Base-by-base conservation (phyloP, 2,329 filamentous ascomycete genomes). In the Cyanodermella asteris region DNA sequence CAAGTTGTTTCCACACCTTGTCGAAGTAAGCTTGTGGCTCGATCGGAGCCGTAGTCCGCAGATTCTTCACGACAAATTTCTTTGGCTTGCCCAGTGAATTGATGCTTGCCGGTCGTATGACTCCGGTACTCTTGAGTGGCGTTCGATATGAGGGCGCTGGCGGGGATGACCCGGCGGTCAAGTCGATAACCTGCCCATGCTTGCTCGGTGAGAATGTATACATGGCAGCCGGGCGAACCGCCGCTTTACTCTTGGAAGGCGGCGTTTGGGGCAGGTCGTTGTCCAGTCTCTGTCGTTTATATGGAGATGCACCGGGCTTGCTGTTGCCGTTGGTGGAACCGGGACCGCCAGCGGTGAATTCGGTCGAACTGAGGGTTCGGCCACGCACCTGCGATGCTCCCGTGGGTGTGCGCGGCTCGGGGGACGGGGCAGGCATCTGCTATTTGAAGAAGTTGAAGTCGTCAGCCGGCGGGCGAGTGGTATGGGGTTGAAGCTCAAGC, bases 11-110 rank as follows among this genome's bases (percentile, higher is more conserved):
- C 66, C 74, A 77, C 4, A 70, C 72, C 38, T 70, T 68, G 20
- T 70, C 58, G 38, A 91, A 78, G 52, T 91, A 94, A 34, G 66
- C 60, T 33, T 75, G 68, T 12, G 75, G 64, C 37, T 80, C 66
- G 27, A 64, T 56, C 29, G 61, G 59, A n/a, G 62, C 51, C 11
- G 59, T 59, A 2, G 64, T 61, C 30, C 73, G 69, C 34, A 93
- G 61, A 44, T 93, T 94, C 62, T 91, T 91, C 39, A 97, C 77
- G n/a, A 84, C 65, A 22, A 97, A 63, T 49, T 74, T 82, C 56
- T 74, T 82, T 12, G 78, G 71, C 16, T 80, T 81, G 7, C 61
- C 58, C 39, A 77, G 68, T 8, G 78, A 71, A 36, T 73, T 75
- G 42, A 82, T 77, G 25, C 55, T 53, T 27, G 45, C 46, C 23